Conservation (phyloP, 441 rosid genomes). For the Jatropha multifida region DNA sequence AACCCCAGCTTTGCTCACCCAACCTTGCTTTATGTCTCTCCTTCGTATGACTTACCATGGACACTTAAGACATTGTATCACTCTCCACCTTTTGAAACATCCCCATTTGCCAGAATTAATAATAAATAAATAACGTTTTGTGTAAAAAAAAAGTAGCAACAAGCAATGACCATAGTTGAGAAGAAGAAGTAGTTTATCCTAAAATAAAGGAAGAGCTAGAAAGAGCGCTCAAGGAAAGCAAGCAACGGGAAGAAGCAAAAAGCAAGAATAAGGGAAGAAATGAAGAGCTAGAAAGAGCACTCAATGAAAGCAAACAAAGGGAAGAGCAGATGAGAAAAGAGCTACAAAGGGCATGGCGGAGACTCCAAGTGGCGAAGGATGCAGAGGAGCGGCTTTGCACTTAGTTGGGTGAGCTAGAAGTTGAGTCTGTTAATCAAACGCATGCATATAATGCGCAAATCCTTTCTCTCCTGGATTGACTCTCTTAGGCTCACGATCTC, state of each 20-base stretch:
- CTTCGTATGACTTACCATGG: background rate
- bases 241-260: too few relatives aligned
- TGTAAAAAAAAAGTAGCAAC: too few relatives aligned
- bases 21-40: too few relatives aligned
- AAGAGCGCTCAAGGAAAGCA: too few relatives aligned
- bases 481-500: slow-evolving; percentile 37
- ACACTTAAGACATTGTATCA: background rate
- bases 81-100: background rate
- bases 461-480: slow-evolving; percentile 56
- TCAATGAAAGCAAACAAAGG: background rate
- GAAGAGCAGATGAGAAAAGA: slow-evolving; percentile 30
- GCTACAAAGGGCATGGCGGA: slow-evolving; percentile 41
- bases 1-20: too few relatives aligned
- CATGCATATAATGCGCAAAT: slow-evolving; percentile 65
- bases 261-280: too few relatives aligned
- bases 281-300: too few relatives aligned
- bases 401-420: slow-evolving; percentile 81
- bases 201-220: too few relatives aligned
- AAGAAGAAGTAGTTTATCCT: too few relatives aligned
- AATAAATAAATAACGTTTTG: background rate
- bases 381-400: slow-evolving; percentile 74
- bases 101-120: background rate
- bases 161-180: too few relatives aligned
- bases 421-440: slow-evolving; percentile 67
- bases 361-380: slow-evolving; percentile 72